These are phyloP conservation scores for Cyclostephanos tholiformis DNA, from an alignment of 108 stramenopile species.

Conservation along the genomic window DNA sequence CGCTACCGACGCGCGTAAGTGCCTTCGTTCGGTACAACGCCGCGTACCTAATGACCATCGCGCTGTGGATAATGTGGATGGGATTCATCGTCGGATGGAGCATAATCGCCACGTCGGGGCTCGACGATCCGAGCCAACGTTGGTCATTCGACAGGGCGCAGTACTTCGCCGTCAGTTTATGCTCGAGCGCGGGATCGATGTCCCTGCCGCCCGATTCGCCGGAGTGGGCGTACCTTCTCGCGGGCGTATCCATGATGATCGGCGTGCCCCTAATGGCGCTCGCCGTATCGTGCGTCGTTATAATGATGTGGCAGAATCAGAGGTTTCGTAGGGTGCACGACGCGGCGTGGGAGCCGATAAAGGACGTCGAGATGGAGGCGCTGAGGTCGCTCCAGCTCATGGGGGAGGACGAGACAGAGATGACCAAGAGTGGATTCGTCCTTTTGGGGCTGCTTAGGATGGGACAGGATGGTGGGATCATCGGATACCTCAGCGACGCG, in stretches of 20 bases:
- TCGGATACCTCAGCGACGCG: constrained; percentile 37
- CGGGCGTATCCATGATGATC: constrained; percentile 35
- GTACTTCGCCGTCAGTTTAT: constrained; percentile 40
- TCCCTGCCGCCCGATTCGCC: constrained; percentile 9
- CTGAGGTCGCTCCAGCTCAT: constrained; percentile 23
- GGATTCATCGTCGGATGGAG: constrained; percentile 34
- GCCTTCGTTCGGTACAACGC: constrained; percentile 42
- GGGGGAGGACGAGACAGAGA: constrained; percentile 6
- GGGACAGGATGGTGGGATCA: constrained; percentile 43
- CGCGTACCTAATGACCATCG: constrained; percentile 24
- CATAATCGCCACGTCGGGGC: constrained; percentile 17
- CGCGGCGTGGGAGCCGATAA: constrained; percentile 39
- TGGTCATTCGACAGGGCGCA: constrained; percentile 36
- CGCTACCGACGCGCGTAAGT: neutral
- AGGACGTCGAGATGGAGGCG: constrained; percentile 21
- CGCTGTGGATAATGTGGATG: constrained; percentile 30
- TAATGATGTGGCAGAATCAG: constrained; percentile 37
- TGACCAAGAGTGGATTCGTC: constrained; percentile 36
- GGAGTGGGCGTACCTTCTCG: constrained; percentile 29
- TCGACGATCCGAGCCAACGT: neutral
- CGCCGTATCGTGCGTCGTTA: constrained; percentile 33
- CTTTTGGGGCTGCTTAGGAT: constrained; percentile 38
- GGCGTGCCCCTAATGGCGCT: constrained; percentile 48
- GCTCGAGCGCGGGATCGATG: constrained; percentile 36
- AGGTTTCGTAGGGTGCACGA: constrained; percentile 27